Percentiles rank a stretch among this genome's conserved stretches.
Evolutionary conservation across 2,329 filamentous ascomycete species (phyloP).

Genomic region (Ustilaginoidea virens): DNA sequence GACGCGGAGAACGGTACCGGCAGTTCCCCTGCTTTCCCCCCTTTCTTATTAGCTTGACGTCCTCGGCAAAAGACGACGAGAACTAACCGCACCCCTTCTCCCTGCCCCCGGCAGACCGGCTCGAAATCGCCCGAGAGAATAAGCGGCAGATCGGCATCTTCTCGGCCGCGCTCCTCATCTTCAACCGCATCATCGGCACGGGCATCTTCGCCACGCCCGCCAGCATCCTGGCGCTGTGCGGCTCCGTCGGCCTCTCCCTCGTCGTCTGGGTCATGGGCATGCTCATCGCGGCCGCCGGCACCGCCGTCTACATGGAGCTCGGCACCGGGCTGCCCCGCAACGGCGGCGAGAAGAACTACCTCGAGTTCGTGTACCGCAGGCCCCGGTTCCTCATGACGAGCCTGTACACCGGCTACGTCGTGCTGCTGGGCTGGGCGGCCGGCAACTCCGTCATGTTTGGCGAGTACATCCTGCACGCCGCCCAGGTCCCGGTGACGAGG

Average conservation of each 20-base stretch:
- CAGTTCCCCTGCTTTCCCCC: no score
- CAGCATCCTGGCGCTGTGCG: conserved; percentile 38
- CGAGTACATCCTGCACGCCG: conserved; percentile 53
- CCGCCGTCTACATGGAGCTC: conserved; percentile 51
- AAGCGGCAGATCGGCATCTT: conserved; percentile 40
- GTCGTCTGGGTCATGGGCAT: conserved; percentile 49
- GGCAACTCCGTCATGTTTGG: conserved; percentile 56
- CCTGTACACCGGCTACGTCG: conserved; percentile 44
- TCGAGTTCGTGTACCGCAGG: conserved; percentile 46
- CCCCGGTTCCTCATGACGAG: conserved; percentile 46
- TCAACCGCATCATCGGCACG: conserved; percentile 51
- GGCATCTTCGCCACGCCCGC: conserved; percentile 51
- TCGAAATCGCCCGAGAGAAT: conserved; percentile 26
- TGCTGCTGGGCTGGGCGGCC: conserved; percentile 50
- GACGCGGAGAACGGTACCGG: conserved; percentile 6
- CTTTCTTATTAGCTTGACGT: no score
- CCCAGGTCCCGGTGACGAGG: conserved; percentile 42
- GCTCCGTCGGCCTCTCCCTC: conserved; percentile 45
- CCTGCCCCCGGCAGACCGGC: conserved; percentile 13
- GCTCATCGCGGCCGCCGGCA: conserved; percentile 45
- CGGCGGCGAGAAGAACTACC: conserved; percentile 52
- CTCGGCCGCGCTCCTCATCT: conserved; percentile 42
- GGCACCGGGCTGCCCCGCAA: conserved; percentile 49
- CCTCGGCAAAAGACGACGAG: no score
- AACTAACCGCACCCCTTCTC: no score